Base-by-base conservation (phyloP, 2,329 filamentous ascomycete genomes). In the Orbilia oligospora region DNA sequence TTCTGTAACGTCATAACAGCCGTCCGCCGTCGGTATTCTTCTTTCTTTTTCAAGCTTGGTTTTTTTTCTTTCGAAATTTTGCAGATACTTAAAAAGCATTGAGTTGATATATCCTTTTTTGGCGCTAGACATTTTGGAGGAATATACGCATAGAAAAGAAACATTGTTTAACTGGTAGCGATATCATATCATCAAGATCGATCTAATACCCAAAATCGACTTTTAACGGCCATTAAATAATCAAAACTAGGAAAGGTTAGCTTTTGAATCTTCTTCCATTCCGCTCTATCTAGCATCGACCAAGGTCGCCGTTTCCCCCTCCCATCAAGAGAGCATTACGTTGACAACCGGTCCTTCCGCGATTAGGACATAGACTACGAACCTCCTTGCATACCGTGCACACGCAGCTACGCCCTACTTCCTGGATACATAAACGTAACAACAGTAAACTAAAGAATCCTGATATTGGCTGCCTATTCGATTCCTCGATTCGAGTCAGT, bases 341-440 rank as follows among this genome's bases (percentile, higher is more conserved):
- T 71, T 77, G 53, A 77, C 55, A 78, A 69, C 48, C 41, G 36
- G 55, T 22, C 41, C 51, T 48, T 58, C 55, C 56, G 53, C 61
- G 55, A 78, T 77, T 78, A 72, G 75, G 63, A 69, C 63, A 38
- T 53, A 44, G 27, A 24, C 72, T 68, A 53, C 46, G 36, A 64
- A 72, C 68, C 75, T 72, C 75, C 68, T 78, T 78, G 75, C 75
- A 78, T 78, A 72, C 75, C 75, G 44, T 63, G 44, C 68, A 72
- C 53, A 68, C 67, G 51, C 53, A 72, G 41, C 30, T 49, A 71
- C 73, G 56, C 48, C 67, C 67, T 70, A 53, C 66, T 55, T 41
- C 51, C 49, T 44, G 49, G 75, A 78, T 72, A 78, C 68, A 65
- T 48, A 65, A 78, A 78, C 68, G 75, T 72, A 78, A 72, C 75